Evolutionary conservation across 495 filamentous ascomycete genomes (phyloP), one percentile per base, ranked within the genome.

Genomic region (Penicillium taxi): DNA sequence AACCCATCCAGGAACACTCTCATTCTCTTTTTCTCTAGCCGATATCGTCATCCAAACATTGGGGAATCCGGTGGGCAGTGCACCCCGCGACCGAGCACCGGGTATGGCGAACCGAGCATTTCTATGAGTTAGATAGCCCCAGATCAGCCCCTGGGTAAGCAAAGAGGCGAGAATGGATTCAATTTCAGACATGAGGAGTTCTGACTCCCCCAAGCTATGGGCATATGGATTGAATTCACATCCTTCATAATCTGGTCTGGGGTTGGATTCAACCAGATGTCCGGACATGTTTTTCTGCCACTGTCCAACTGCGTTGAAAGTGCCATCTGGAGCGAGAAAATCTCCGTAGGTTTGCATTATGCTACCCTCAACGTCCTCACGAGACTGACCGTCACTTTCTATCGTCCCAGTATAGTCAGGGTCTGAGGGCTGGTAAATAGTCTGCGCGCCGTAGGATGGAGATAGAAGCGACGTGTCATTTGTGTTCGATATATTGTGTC

Each of bases 91-190:
- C 50, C 83, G 84, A 11, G 85, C 76, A 5, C 91, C 89, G 18
- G 83, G 74, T 23, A 96, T 81, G 4, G 86, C 88, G 42, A 94
- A 93, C 13, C 78, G 76, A 18, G 68, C 72, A 46, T 79, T 78
- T 21, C 71, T 64, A 47, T 91, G 84, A 8, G 84, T 84, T 15
- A 96, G 72, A 46, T 89, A 98, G 4, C 91, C 91, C 38, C 80
- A 78, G 33, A 96, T 70, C n/a, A 96, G 65, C 6, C 81, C 82
- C 56, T 94, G 86, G 18, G 81, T 78, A 11, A 94, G 72, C 5
- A 96, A 65, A 1, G 81, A 82, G 1, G 83, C 73, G 7, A 93
- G 66, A 3, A 86, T 77, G 2, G 72, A 75, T 59, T 95, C 91
- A n/a, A 94, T 68, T 45, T 81, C 81, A 1, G 73, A 59, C 51